Percentiles rank a stretch among this genome's conserved stretches.
Evolutionary conservation across 139 green algal species (phyloP).

Genomic region (Haematococcus sp.): DNA sequence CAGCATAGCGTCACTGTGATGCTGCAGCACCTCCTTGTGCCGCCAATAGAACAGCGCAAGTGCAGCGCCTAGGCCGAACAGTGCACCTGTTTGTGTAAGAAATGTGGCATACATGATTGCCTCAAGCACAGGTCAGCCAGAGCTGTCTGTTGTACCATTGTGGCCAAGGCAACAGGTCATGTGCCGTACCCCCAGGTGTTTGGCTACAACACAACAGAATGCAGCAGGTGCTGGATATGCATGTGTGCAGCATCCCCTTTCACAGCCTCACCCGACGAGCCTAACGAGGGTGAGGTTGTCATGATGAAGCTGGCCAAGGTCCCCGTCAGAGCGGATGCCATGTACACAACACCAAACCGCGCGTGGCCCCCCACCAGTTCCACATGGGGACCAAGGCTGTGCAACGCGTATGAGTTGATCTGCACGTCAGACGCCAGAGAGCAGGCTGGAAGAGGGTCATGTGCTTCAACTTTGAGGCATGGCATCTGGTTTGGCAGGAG

Average conservation of each 20-base stretch:
- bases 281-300: constrained; percentile 39
- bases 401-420: constrained; percentile 58
- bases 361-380: constrained; percentile 41
- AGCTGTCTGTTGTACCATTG: constrained; percentile 14
- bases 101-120: constrained; percentile 9
- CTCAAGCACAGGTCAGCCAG: constrained; percentile 25
- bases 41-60: constrained; percentile 57
- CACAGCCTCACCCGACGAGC: constrained; percentile 28
- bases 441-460: background rate
- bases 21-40: constrained; percentile 37
- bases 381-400: constrained; percentile 52
- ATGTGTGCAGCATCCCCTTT: background rate
- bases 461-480: too few species aligned
- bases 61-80: constrained; percentile 61
- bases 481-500: too few species aligned
- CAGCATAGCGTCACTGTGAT: constrained; percentile 36
- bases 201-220: constrained; percentile 7
- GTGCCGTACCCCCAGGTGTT: too few species aligned
- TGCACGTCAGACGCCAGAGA: constrained; percentile 14
- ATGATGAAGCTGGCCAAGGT: constrained; percentile 47
- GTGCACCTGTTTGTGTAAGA: constrained; percentile 27
- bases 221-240: background rate
- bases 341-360: constrained; percentile 46
- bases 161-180: background rate
- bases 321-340: constrained; percentile 30